Evolutionary conservation across 2,329 filamentous ascomycete species (phyloP), one percentile per base, ranked within the genome.

Genomic region (Dactylellina sp.): DNA sequence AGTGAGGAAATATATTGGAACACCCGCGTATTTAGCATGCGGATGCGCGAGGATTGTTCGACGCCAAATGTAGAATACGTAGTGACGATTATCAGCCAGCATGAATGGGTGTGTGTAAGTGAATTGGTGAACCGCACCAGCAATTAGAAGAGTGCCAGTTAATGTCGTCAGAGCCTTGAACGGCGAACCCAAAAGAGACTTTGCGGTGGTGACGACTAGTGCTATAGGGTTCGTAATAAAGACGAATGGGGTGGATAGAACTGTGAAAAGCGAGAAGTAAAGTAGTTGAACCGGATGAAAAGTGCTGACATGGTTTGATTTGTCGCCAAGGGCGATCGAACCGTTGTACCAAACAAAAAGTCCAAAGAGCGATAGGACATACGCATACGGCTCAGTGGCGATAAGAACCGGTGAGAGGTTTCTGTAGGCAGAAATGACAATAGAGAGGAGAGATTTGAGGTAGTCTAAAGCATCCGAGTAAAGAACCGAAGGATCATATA

Each of bases 91-190:
- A 81, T 99, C 95, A 35, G 95, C 95, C 0, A 98, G 86, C 0
- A 93, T 97, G 80, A 98, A 99, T 0, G 95, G 94, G 79, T 99
- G 95, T 46, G 98, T 87, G 75, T 97, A 90, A 35, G 95, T 99
- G 84, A 97, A 98, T 84, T 87, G 90, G 75, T 87, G 86, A 22
- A 97, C 88, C 1, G 85, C 81, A 5, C 80, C 78, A 16, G 84
- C 78, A 76, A 85, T 86, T 7, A 83, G 37, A 4, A 81, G 76
- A 7, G 83, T 75, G 56, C 83, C 80, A 18, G 78, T 64, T 2
- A 82, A 14, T 0, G 80, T 71, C 14, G 68, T 55, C 4, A 55
- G 14, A 14, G 71, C 65, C 7, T 71, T 57, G 3, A 62, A 42
- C 1, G 71, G 56, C 11, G 50, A 65, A 2, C 68, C 75, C 16